A percentile compares a stretch with the other conserved stretches of the same genome.
phyloP scores from a whole-genome alignment of 208 protist genomes.

The Kentomonas sorsogonicus region DNA sequence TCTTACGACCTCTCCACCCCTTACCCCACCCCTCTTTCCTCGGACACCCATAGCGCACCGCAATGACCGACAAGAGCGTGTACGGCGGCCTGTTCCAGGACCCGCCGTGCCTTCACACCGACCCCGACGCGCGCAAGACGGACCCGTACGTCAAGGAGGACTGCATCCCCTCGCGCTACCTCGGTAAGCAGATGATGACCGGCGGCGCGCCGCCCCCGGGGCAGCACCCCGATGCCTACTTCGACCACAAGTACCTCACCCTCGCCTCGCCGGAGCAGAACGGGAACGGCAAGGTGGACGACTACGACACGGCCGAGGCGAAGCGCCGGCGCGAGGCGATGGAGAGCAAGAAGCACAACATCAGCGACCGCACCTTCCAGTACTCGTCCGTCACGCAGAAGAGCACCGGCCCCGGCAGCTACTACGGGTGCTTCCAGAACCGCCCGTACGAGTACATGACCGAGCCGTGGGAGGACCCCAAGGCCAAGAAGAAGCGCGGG shows the following conservation, averaged over 20 bases:
- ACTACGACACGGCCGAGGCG: constrained; percentile 30
- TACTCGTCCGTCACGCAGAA: constrained; percentile 61
- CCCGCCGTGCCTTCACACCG: constrained; percentile 63
- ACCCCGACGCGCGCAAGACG: constrained; percentile 62
- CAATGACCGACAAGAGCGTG: constrained; percentile 70
- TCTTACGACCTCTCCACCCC: too few relatives aligned
- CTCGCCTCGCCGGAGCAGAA: constrained; percentile 76
- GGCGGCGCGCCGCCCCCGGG: constrained; percentile 30
- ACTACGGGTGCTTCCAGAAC: constrained; percentile 79
- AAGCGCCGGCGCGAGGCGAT: constrained; percentile 22
- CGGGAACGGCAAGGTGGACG: constrained; percentile 45
- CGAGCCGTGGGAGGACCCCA: constrained; percentile 45
- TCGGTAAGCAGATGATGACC: constrained; percentile 69
- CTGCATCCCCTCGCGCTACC: constrained; percentile 68
- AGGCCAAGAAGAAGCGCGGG: constrained; percentile 25
- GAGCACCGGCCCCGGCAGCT: constrained; percentile 81
- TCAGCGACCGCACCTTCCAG: constrained; percentile 62
- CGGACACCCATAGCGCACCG: too few relatives aligned
- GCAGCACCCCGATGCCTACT: constrained; percentile 45
- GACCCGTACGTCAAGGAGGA: constrained; percentile 82
- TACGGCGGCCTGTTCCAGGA: constrained; percentile 86
- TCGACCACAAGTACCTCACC: constrained; percentile 74
- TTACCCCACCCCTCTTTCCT: too few relatives aligned
- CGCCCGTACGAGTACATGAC: constrained; percentile 71
- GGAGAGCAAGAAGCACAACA: constrained; percentile 26